Base-by-base conservation (phyloP, 2,329 filamentous ascomycete species). In the Epichloe baconii region DNA sequence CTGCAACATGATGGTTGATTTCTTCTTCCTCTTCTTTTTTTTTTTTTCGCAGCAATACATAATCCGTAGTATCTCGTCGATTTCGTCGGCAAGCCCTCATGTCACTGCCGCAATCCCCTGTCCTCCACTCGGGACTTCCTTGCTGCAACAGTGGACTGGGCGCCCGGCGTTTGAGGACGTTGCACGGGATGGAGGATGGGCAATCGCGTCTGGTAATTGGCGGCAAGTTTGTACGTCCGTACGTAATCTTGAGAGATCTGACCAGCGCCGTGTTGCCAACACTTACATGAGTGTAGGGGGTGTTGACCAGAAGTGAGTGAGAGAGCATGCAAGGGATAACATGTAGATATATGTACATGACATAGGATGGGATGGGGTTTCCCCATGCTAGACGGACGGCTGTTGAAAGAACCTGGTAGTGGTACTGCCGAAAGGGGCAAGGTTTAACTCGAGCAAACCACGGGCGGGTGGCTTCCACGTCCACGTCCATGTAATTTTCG, bases 201-300 rank as follows among this genome's bases (percentile, higher is more conserved):
- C 21, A 43, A 15, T 14, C n/a, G 19, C 14, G 26, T 37, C 23
- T 35, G 15, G 37, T 44, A 6, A 50, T 45, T 47, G 50, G 26
- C 31, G 41, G 43, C 41, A 36, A 36, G 21, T 31, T 31, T 48
- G 23, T 26, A 26, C 23, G 23, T 23, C 23, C 23, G 40, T 52
- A 51, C 47, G 47, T 50, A 52, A 46, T 43, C 37, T 49, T 34
- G 31, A 36, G 34, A 50, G 44, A 50, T 46, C 44, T 50, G 44
- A 47, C 40, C 48, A 51, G 52, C 48, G 40, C 46, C 34, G 21
- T 52, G 31, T 31, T 44, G 45, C 52, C 52, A 26, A 26, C 26
- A 26, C 26, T 8, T 26, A 26, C 7, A 26, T 26, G 1, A 26
- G 26, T 1, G 26, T 0, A 26, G 14, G 31, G 37, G 41, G 49